Conservation (phyloP, 108 stramenopile species). For the Stephanodiscus triporus region DNA sequence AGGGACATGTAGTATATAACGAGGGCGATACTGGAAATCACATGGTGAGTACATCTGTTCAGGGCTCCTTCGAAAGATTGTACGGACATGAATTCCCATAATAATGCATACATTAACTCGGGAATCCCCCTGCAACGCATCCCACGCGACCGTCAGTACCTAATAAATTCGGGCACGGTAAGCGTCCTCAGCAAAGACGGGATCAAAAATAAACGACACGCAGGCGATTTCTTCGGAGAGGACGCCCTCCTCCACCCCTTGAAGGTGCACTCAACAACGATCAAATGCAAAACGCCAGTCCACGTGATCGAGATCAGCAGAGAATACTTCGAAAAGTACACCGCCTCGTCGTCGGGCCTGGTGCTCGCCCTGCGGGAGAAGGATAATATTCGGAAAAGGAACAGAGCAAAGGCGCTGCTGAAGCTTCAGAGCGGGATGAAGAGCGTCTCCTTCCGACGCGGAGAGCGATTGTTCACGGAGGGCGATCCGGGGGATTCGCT, state of each 20-base stretch:
- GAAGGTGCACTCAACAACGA: slow-evolving; percentile 64
- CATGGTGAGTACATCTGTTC: slow-evolving; percentile 47
- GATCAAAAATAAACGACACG: slow-evolving; percentile 51
- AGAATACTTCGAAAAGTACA: slow-evolving; percentile 88
- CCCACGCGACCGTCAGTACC: slow-evolving; percentile 35
- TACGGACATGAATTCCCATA: too few relatives aligned
- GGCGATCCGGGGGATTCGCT: slow-evolving; percentile 67
- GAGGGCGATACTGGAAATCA: slow-evolving; percentile 70
- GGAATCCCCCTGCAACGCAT: not conserved
- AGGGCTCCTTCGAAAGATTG: too few relatives aligned
- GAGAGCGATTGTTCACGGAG: slow-evolving; percentile 56
- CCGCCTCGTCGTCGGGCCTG: slow-evolving; percentile 59
- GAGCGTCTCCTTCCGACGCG: slow-evolving; percentile 32
- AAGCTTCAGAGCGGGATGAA: slow-evolving; percentile 71
- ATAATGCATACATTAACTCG: not conserved
- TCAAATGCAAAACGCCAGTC: slow-evolving; percentile 79
- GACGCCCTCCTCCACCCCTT: slow-evolving; percentile 75
- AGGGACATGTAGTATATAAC: slow-evolving; percentile 70
- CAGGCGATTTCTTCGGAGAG: slow-evolving; percentile 85
- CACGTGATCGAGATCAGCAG: slow-evolving; percentile 86
- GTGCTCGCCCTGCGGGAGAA: slow-evolving; percentile 71
- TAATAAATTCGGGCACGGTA: slow-evolving; percentile 81
- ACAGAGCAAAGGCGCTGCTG: slow-evolving; percentile 81
- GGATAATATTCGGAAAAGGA: slow-evolving; percentile 77
- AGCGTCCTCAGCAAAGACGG: slow-evolving; percentile 73